Evolutionary conservation across 202 grass and related monocot species (phyloP).

Genomic region (Zoysia matrella): DNA sequence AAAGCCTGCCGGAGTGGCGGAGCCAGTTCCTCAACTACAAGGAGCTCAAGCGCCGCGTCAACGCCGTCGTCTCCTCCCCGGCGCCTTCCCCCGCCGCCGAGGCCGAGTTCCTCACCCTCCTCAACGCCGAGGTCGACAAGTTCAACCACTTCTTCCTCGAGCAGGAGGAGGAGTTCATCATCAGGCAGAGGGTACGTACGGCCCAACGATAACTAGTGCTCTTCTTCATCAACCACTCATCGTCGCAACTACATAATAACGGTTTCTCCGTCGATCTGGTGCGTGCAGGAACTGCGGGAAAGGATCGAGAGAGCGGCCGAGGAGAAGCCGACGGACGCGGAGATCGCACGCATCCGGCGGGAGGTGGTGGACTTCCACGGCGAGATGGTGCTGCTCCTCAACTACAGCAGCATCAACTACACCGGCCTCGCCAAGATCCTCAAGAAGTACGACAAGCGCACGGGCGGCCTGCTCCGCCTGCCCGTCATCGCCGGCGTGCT

Average conservation of each 20-base stretch:
- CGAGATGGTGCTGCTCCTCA: constrained; percentile 89
- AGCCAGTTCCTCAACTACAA: constrained; percentile 84
- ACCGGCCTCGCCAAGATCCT: constrained; percentile 87
- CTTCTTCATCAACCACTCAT: too few species aligned
- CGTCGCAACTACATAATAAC: too few species aligned
- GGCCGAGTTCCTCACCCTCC: constrained; percentile 63
- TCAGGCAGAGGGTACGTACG: constrained; percentile 57
- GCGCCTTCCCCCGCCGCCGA: constrained; percentile 44
- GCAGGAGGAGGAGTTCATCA: constrained; percentile 93
- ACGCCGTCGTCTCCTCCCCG: constrained; percentile 54
- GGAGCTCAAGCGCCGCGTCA: constrained; percentile 79
- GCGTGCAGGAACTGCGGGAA: constrained; percentile 70
- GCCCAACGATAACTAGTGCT: too few species aligned
- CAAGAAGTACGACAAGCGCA: constrained; percentile 97
- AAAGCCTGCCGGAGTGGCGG: constrained; percentile 86
- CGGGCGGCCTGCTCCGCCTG: constrained; percentile 64
- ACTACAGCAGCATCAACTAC: constrained; percentile 93
- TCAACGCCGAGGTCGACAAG: constrained; percentile 83
- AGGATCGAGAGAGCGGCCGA: constrained; percentile 44
- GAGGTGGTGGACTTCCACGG: constrained; percentile 88
- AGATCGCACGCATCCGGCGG: constrained; percentile 47
- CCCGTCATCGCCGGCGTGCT: constrained; percentile 76
- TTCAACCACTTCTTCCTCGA: constrained; percentile 92
- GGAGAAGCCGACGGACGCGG: constrained; percentile 25
- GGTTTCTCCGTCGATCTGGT: too few species aligned